Conservation (phyloP, 129 eudicot genomes). For the Solidago caesia region DNA sequence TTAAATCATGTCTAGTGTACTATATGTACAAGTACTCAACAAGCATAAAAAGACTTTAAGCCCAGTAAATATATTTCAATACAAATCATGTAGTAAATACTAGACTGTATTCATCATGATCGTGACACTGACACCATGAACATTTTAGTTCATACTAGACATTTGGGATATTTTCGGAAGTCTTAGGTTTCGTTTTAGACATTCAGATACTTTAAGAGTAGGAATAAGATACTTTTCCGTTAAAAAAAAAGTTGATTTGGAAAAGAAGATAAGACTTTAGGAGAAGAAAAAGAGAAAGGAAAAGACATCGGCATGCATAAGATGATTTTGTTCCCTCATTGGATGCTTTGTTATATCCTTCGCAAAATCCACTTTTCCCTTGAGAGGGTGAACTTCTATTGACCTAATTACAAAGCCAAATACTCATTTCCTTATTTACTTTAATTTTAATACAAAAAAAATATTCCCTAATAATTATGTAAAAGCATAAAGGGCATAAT, state of each 20-base stretch:
- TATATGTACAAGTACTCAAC: too few species aligned
- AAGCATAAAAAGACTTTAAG: too few species aligned
- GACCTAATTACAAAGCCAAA: conserved; percentile 21
- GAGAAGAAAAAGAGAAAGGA: conserved; percentile 17
- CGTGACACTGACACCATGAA: too few species aligned
- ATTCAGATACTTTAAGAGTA: too few species aligned
- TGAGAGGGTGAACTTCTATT: conserved; percentile 11
- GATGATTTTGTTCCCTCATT: conserved; percentile 43
- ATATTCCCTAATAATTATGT: neutral
- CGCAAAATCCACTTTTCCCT: conserved; percentile 27
- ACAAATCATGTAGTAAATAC: too few species aligned
- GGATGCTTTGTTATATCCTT: conserved; percentile 34
- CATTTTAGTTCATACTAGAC: too few species aligned
- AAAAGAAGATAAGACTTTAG: conserved; percentile 19
- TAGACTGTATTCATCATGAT: too few species aligned
- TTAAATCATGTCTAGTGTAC: too few species aligned
- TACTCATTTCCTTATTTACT: conserved; percentile 5
- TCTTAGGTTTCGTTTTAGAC: too few species aligned
- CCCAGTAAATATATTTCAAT: too few species aligned
- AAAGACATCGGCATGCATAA: conserved; percentile 36
- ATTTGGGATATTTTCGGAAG: too few species aligned
- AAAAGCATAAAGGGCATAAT: neutral
- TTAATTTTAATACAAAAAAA: neutral
- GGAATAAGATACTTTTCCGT: too few species aligned
- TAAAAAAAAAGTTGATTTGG: neutral